These are phyloP conservation scores for Quercus rubra DNA, from an alignment of 306 rosid species.

Conservation along the genomic window DNA sequence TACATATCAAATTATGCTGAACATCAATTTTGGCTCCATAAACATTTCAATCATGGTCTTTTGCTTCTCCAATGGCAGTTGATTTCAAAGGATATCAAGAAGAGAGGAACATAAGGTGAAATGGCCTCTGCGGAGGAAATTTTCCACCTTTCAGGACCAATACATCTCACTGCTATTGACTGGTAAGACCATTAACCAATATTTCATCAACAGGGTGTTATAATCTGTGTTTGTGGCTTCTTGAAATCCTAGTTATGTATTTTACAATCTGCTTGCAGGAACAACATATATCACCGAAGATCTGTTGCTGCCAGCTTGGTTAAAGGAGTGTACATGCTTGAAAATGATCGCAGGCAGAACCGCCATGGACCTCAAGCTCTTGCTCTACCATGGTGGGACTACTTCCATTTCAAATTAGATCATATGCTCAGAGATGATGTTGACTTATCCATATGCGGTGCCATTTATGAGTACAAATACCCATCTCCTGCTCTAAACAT, in stretches of 20 bases:
- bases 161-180: slow-evolving; percentile 21
- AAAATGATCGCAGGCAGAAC: slow-evolving; percentile 16
- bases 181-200: slow-evolving; percentile 10
- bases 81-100: background rate
- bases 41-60: too few relatives aligned
- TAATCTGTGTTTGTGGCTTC: too few relatives aligned
- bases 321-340: slow-evolving; percentile 7
- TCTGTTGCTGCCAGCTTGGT: slow-evolving; percentile 24
- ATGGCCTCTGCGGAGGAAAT: background rate
- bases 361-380: slow-evolving; percentile 8
- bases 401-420: slow-evolving; percentile 22
- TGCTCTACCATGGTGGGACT: slow-evolving; percentile 22
- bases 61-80: background rate
- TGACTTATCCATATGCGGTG: slow-evolving; percentile 17
- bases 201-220: too few relatives aligned
- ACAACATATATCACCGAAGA: slow-evolving; percentile 6
- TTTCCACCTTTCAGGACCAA: slow-evolving; percentile 24
- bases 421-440: background rate
- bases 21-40: too few relatives aligned
- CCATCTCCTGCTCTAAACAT: background rate
- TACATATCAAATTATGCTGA: too few relatives aligned
- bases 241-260: too few relatives aligned
- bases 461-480: slow-evolving; percentile 5
- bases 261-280: slow-evolving; percentile 7
- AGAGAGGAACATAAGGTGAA: background rate